These are phyloP conservation scores for Colletotrichum lindemuthianum DNA, from an alignment of 2,329 filamentous ascomycete genomes.

Conservation along the genomic window DNA sequence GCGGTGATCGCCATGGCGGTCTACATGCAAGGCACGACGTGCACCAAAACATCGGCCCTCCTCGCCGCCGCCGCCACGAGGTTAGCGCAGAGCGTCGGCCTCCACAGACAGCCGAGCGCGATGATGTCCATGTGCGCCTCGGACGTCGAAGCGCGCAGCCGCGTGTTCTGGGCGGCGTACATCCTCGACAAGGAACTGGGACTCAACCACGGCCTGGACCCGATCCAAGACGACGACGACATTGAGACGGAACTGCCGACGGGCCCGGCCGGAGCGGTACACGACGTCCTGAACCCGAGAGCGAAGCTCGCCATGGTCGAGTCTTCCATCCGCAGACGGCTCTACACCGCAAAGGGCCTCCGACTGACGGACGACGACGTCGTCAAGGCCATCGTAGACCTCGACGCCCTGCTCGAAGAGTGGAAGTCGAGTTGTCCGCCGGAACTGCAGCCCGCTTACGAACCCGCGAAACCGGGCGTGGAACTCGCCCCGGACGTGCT, in stretches of 20 bases:
- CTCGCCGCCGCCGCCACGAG: slow-evolving; percentile 23
- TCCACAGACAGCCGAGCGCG: slow-evolving; percentile 26
- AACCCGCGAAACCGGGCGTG: neutral
- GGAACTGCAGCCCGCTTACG: slow-evolving; percentile 21
- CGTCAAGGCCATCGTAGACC: slow-evolving; percentile 27
- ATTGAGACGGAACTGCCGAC: slow-evolving; percentile 30
- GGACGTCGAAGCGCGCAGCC: slow-evolving; percentile 23
- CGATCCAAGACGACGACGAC: slow-evolving; percentile 26
- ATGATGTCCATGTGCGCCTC: slow-evolving; percentile 28
- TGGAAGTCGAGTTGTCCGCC: slow-evolving; percentile 24
- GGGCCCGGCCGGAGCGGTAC: too few species aligned
- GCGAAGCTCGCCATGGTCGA: slow-evolving; percentile 35
- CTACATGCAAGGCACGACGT: slow-evolving; percentile 31
- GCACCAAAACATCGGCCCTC: slow-evolving; percentile 17
- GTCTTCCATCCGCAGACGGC: slow-evolving; percentile 23
- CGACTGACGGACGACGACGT: slow-evolving; percentile 15
- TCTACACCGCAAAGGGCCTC: slow-evolving; percentile 33
- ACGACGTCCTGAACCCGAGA: slow-evolving; percentile 23
- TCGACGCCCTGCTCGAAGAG: slow-evolving; percentile 30
- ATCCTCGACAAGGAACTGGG: slow-evolving; percentile 31
- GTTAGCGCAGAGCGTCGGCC: slow-evolving; percentile 25
- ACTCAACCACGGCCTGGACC: slow-evolving; percentile 28
- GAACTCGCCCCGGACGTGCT: slow-evolving; percentile 22
- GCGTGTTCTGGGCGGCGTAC: slow-evolving; percentile 35
- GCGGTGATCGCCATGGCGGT: slow-evolving; percentile 31